Conservation (phyloP, 75 land plant species). For the Isoetes taiwanensis region DNA sequence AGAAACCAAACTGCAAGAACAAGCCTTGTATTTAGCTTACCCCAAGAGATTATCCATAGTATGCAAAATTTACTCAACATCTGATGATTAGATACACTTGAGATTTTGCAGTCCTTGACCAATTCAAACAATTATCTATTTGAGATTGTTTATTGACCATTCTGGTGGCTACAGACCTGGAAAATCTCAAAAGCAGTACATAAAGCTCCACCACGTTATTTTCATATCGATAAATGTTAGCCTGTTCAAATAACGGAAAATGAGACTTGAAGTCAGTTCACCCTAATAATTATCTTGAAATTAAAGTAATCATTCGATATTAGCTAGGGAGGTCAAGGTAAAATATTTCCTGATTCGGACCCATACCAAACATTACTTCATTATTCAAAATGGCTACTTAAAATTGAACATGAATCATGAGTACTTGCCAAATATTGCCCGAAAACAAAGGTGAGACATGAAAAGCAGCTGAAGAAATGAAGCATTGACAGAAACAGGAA, state of each 20-base stretch:
- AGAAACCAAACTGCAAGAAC: constrained; percentile 42
- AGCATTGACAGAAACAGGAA: background rate
- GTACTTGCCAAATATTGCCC: too few species aligned
- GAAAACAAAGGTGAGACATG: too few species aligned
- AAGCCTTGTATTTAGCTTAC: background rate
- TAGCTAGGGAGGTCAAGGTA: too few species aligned
- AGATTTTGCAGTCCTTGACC: background rate
- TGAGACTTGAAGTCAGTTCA: background rate
- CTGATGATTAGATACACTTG: background rate
- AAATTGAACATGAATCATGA: too few species aligned
- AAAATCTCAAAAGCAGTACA: constrained; percentile 71
- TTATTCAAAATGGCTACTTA: background rate
- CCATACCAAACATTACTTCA: too few species aligned
- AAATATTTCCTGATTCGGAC: too few species aligned
- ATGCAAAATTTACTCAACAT: background rate
- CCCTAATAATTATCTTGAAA: too few species aligned
- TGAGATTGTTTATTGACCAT: background rate
- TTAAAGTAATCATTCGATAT: too few species aligned
- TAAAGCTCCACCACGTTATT: constrained; percentile 72
- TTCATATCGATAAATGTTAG: constrained; percentile 72
- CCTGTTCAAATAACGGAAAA: too few species aligned
- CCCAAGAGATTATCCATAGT: background rate
- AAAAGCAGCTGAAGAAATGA: background rate
- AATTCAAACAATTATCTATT: background rate
- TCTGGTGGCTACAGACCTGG: constrained; percentile 53